Evolutionary conservation across 306 rosid genomes (phyloP), one percentile per base, ranked within the genome.

Genomic region (Quercus suber): DNA sequence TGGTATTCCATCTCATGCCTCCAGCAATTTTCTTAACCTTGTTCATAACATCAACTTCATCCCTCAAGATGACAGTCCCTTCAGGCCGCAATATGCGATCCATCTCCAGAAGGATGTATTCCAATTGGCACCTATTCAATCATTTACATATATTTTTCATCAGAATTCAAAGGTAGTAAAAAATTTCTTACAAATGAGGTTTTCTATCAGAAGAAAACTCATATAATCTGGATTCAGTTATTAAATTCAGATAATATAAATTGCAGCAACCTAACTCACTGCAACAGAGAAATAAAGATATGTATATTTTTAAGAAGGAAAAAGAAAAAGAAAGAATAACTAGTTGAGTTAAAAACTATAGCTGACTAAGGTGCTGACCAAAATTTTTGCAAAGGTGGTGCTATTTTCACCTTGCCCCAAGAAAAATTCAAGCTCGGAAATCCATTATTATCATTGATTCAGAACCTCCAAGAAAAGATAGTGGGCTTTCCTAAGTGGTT

Each of bases 21-120:
- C 94, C 82, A 55, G 92, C 92, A 60, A 94, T 91, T 76, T 84
- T 89, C 79, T 81, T 88, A 53, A 94, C 93, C 85, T 87, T 87
- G 88, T 87, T 92, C 80, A 93, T 79, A 20, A 91, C 92, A 77
- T 95, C 92, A 0, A 95, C 98, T 83, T 85, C 93, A 5, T 95
- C 99, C 55, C 99, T 82, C 70, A 95, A 75, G 75, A 95, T 82
- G 82, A 91, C 86, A 0, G 88, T 35, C 53, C 99, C 99, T 86
- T 95, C 99, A 0, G 98, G 99, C 81, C 98, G 81, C 83, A 95
- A 80, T 35, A 95, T 88, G 37, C 99, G 94, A 73, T 95, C 99
- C 97, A 95, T 93, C 87, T 95, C 99, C 55, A 95, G 76, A 69
- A 95, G 97, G 69, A 95, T 91, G 88, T 93, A 97, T 85, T 93